phyloP scores from a whole-genome alignment of 345 rosid genomes.

The Raphanus sativus region DNA sequence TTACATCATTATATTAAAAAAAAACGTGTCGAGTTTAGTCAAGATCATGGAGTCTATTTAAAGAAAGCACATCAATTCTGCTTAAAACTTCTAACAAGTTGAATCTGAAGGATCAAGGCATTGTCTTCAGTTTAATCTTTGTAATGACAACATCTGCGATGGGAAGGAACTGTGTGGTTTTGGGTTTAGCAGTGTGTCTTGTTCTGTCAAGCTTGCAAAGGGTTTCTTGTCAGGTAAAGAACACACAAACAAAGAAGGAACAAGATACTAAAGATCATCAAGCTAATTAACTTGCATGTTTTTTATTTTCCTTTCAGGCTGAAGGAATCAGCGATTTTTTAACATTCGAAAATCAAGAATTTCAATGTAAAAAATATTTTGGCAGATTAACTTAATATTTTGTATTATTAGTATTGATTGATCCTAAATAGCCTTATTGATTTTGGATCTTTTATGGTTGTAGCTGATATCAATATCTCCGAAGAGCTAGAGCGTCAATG shows the following conservation, averaged over 20 bases:
- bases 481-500: too few relatives aligned
- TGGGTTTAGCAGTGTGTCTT: conserved; percentile 9
- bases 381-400: neutral
- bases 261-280: neutral
- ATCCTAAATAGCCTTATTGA: neutral
- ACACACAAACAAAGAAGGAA: neutral
- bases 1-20: too few relatives aligned
- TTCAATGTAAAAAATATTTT: neutral
- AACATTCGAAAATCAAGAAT: neutral
- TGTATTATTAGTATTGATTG: neutral
- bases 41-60: neutral
- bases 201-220: conserved; percentile 8
- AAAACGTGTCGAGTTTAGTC: neutral
- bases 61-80: neutral
- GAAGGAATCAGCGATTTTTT: neutral
- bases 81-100: neutral
- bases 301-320: neutral
- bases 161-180: neutral
- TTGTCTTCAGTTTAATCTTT: neutral
- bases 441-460: neutral
- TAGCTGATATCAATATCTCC: neutral
- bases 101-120: neutral
- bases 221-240: conserved; percentile 19
- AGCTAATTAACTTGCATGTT: conserved; percentile 5
- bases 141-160: neutral